These are phyloP conservation scores for Wilcoxina mikolae DNA, from an alignment of 495 filamentous ascomycete species.

Conservation along the genomic window DNA sequence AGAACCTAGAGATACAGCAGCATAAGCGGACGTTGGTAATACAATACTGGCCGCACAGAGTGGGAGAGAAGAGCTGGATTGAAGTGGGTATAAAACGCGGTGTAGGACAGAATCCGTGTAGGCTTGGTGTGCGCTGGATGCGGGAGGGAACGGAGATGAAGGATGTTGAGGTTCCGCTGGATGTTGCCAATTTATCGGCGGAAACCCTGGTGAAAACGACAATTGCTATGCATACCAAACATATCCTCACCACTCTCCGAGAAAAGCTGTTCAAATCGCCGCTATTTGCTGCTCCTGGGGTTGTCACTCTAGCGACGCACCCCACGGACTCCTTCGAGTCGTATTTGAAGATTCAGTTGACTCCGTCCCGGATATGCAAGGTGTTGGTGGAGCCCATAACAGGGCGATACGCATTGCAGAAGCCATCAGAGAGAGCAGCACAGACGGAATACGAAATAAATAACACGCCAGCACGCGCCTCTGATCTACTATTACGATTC, in stretches of 20 bases:
- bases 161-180: constrained; percentile 47
- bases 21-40: constrained; percentile 66
- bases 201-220: constrained; percentile 56
- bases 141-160: constrained; percentile 59
- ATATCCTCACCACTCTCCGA: constrained; percentile 48
- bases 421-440: constrained; percentile 31
- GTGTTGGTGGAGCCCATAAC: constrained; percentile 53
- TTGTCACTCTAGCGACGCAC: constrained; percentile 42
- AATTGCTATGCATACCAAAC: constrained; percentile 56
- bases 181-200: constrained; percentile 51
- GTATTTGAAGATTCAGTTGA: constrained; percentile 51
- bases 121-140: constrained; percentile 66
- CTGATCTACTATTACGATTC: constrained; percentile 24
- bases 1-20: constrained; percentile 55
- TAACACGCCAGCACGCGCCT: constrained; percentile 21
- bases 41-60: constrained; percentile 70
- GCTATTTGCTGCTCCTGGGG: constrained; percentile 37
- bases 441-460: constrained; percentile 41
- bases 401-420: constrained; percentile 42
- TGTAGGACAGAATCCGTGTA: constrained; percentile 32
- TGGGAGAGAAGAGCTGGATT: constrained; percentile 68
- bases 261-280: constrained; percentile 39
- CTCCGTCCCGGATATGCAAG: constrained; percentile 40
- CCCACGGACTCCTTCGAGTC: constrained; percentile 49
- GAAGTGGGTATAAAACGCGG: constrained; percentile 27